Percentiles rank a stretch among this genome's conserved stretches.
phyloP scores from a whole-genome alignment of 148 eudicot genomes.

The Silene latifolia region DNA sequence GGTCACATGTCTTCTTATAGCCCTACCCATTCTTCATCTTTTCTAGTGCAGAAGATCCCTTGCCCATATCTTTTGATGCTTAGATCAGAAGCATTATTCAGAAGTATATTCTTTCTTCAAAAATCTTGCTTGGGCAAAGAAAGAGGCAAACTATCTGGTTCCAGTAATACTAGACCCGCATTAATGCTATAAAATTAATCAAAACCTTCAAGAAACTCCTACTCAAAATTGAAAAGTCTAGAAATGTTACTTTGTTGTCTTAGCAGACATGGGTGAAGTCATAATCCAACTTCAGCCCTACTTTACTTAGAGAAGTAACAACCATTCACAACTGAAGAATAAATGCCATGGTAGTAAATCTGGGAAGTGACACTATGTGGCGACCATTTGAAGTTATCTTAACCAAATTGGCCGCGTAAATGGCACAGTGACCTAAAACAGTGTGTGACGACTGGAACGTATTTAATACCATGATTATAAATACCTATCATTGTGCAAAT shows the following conservation, averaged over 20 bases:
- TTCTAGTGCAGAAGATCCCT: background rate
- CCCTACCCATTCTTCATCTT: too few species aligned
- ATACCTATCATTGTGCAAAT: background rate
- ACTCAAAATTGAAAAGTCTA: background rate
- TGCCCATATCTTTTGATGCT: slow-evolving; percentile 2
- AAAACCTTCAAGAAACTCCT: slow-evolving; percentile 4
- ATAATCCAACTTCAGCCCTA: background rate
- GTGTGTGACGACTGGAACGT: background rate
- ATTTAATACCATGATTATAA: background rate
- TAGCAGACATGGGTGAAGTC: background rate
- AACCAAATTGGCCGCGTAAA: background rate
- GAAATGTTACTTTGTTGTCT: slow-evolving; percentile 1
- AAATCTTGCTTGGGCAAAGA: slow-evolving; percentile 4
- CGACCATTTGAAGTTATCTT: background rate
- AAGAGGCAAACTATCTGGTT: background rate
- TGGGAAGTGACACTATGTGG: background rate
- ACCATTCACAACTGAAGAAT: background rate
- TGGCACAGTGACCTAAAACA: background rate
- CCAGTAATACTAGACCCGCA: background rate
- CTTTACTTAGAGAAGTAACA: slow-evolving; percentile 7
- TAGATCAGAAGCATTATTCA: background rate
- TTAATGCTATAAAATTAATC: background rate
- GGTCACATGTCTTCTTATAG: slow-evolving; percentile 19
- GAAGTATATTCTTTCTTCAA: background rate
- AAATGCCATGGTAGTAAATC: background rate